These are phyloP conservation scores for Chalciporus piperatus DNA, from an alignment of 768 basidiomycete species.

Conservation along the genomic window DNA sequence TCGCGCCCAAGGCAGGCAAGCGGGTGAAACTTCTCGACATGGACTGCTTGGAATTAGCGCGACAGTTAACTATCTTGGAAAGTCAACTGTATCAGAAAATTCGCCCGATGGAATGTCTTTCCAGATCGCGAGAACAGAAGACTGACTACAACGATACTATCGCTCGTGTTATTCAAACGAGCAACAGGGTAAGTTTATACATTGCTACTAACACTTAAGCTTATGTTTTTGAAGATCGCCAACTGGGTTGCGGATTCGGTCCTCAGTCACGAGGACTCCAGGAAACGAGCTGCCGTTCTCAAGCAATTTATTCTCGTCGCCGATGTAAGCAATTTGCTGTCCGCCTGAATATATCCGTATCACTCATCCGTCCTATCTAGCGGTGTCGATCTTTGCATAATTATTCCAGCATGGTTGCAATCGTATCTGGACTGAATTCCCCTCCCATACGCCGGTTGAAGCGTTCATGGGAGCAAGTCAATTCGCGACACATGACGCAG, in stretches of 20 bases:
- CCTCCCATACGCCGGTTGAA: slow-evolving; percentile 91
- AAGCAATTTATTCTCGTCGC: slow-evolving; percentile 92
- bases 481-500: slow-evolving; percentile 65
- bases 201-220: background rate
- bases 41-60: slow-evolving; percentile 84
- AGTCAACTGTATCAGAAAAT: slow-evolving; percentile 84
- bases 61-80: slow-evolving; percentile 92
- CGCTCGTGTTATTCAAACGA: slow-evolving; percentile 80
- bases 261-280: slow-evolving; percentile 77
- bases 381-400: slow-evolving; percentile 88
- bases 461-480: slow-evolving; percentile 90
- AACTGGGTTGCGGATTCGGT: slow-evolving; percentile 90
- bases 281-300: slow-evolving; percentile 74
- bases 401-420: slow-evolving; percentile 95
- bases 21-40: slow-evolving; percentile 83
- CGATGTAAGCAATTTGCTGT: slow-evolving; percentile 58
- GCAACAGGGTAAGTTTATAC: slow-evolving; percentile 63
- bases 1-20: slow-evolving; percentile 67
- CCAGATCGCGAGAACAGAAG: slow-evolving; percentile 75
- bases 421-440: slow-evolving; percentile 91
- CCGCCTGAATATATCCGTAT: background rate
- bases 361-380: slow-evolving; percentile 37
- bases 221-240: slow-evolving; percentile 61
- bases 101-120: slow-evolving; percentile 85
- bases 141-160: slow-evolving; percentile 80